phyloP scores from a whole-genome alignment of 192 early-diverging fungal genomes.

The Umbelopsis sp. region DNA sequence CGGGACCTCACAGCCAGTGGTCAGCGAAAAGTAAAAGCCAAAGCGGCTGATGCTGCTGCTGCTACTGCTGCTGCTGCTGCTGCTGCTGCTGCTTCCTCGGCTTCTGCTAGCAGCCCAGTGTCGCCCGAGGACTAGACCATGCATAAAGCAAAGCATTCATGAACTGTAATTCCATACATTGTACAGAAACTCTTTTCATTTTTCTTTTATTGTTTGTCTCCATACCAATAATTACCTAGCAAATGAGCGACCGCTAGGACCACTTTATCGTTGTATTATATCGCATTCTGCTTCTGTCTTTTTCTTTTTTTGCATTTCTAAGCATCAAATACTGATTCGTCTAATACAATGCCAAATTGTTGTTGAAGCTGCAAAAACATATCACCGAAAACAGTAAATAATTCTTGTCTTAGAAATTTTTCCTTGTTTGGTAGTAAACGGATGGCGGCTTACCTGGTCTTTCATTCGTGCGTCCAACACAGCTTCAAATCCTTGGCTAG shows the following conservation, averaged over 20 bases:
- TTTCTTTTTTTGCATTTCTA: constrained; percentile 31
- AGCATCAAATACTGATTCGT: constrained; percentile 75
- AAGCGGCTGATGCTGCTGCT: neutral
- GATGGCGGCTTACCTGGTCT: constrained; percentile 36
- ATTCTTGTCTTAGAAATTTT: neutral
- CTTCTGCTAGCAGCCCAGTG: too few relatives aligned
- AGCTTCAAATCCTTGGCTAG: constrained; percentile 61
- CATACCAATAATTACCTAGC: neutral
- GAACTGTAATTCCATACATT: neutral
- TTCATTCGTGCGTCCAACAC: constrained; percentile 75
- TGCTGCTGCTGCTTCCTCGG: neutral
- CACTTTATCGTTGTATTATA: neutral
- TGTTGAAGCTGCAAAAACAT: constrained; percentile 54
- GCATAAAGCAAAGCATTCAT: neutral
- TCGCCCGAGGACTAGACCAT: too few relatives aligned
- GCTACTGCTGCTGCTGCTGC: neutral
- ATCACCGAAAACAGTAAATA: neutral
- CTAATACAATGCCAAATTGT: constrained; percentile 79
- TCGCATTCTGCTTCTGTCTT: neutral
- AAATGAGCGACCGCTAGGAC: neutral
- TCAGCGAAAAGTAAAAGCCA: constrained; percentile 19
- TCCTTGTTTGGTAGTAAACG: neutral
- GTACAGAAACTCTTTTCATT: neutral
- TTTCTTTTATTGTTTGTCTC: neutral
- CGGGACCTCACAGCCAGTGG: constrained; percentile 35